Conservation (phyloP, 208 protist genomes). For the Crithidia acanthocephali region DNA sequence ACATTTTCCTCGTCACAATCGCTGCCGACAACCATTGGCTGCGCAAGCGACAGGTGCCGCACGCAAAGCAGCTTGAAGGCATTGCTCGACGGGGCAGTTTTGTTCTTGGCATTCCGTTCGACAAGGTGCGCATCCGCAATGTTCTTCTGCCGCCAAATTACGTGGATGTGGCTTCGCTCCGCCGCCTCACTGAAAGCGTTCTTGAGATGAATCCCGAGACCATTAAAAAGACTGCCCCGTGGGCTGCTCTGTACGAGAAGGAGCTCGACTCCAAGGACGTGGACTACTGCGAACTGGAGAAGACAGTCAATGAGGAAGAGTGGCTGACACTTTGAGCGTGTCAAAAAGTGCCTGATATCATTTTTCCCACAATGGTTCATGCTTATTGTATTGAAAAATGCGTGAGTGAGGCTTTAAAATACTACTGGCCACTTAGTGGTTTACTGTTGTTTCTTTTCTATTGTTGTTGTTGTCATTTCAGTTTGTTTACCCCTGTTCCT, state of each 20-base stretch:
- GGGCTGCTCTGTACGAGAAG: slow-evolving; percentile 73
- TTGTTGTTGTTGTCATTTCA: no score
- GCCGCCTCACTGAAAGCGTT: slow-evolving; percentile 60
- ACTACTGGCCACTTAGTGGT: no score
- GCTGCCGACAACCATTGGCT: slow-evolving; percentile 85
- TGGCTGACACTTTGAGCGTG: slow-evolving; percentile 73
- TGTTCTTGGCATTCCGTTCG: slow-evolving; percentile 77
- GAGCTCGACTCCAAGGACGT: slow-evolving; percentile 74
- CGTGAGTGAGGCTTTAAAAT: no score
- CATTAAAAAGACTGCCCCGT: slow-evolving; percentile 41
- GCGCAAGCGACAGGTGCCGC: slow-evolving; percentile 79
- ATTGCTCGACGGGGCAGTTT: slow-evolving; percentile 80
- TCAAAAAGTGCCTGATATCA: no score
- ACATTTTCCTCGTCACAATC: slow-evolving; percentile 84
- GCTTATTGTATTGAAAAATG: no score
- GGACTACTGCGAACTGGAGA: slow-evolving; percentile 73
- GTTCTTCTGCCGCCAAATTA: slow-evolving; percentile 80
- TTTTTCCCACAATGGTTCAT: no score
- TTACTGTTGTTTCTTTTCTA: no score
- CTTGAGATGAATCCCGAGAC: slow-evolving; percentile 27
- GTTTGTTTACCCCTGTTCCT: no score
- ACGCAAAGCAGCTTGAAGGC: slow-evolving; percentile 84
- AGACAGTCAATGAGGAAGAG: slow-evolving; percentile 74
- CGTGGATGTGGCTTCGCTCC: slow-evolving; percentile 69
- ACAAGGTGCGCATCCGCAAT: slow-evolving; percentile 72